Evolutionary conservation across 2,329 filamentous ascomycete species (phyloP), one percentile per base, ranked within the genome.

Genomic region (Cadophora sp.): DNA sequence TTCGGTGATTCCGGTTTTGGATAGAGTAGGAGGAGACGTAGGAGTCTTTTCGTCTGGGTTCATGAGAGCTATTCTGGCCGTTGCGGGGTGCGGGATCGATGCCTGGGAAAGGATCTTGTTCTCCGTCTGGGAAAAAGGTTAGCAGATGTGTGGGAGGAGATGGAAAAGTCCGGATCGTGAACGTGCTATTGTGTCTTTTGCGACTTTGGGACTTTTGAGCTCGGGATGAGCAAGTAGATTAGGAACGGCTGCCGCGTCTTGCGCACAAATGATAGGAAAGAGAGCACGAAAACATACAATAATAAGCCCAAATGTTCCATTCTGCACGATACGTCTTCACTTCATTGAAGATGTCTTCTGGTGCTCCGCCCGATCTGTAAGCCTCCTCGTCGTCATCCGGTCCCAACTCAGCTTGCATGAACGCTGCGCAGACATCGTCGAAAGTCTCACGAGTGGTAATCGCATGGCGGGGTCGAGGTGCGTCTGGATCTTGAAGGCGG

Each of bases 301-400:
- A 67, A 40, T 67, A 67, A 24, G 53, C 51, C 60, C 60, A 64
- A 31, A 64, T 29, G 19, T 67, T 64, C 50, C 53, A 64, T 22
- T 67, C 60, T 0, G 65, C 58, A 14, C 34, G 31, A 29, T 34
- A 62, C 19, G 7, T 31, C 40, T 26, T 59, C 7, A 58, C 22
- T 34, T 48, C 37, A 22, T 58, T 31, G 22, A 51, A 63, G 19
- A 14, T 27, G 11, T 16, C 27, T 14, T 7, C 24, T 29, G 16
- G 22, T 6, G 19, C 14, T 19, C 37, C 9, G 11, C 27, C 60
- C 46, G n/a, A 24, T 34, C 19, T 14, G 19, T 4, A 6, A 3
- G 24, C 43, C 14, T n/a, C 19, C 8, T 34, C 31, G 19, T 22
- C 55, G 2, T n/a, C 22, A 3, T 43, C 14, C 1, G 29, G 58